Conservation (phyloP, 148 eudicot genomes). For the Rhododendron henanense region DNA sequence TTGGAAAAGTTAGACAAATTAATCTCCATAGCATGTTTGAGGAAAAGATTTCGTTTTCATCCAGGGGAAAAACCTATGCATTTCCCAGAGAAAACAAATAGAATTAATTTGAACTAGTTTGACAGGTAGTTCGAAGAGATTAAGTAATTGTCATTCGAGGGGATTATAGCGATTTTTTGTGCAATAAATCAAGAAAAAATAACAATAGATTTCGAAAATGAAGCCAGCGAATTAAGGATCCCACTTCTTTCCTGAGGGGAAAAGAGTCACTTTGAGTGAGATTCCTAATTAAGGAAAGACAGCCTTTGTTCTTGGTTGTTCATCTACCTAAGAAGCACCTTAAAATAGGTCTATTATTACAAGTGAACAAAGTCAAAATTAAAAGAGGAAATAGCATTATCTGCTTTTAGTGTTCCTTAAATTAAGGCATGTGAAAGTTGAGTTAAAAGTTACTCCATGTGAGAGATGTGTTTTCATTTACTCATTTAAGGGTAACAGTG, state of each 20-base stretch:
- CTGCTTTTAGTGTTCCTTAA: not conserved
- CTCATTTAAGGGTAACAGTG: not conserved
- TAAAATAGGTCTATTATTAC: not conserved
- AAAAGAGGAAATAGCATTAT: not conserved
- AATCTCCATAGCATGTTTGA: too few species aligned
- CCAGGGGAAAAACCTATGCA: too few species aligned
- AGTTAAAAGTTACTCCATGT: not conserved
- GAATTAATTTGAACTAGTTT: not conserved
- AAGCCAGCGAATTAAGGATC: not conserved
- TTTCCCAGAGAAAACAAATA: too few species aligned
- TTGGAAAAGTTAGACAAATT: not conserved
- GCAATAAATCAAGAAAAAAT: not conserved
- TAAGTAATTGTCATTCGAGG: not conserved
- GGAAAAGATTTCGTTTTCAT: too few species aligned
- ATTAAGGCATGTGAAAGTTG: not conserved
- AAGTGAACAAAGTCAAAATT: not conserved
- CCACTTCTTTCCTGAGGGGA: not conserved
- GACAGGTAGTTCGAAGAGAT: not conserved
- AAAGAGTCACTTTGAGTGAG: not conserved
- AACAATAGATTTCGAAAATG: not conserved
- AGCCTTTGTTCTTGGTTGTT: too few species aligned
- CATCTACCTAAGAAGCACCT: not conserved
- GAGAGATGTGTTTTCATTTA: not conserved
- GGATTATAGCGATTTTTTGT: not conserved
- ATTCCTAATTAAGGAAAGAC: too few species aligned